phyloP scores from a whole-genome alignment of 495 filamentous ascomycete species.

The Talaromyces liani region DNA sequence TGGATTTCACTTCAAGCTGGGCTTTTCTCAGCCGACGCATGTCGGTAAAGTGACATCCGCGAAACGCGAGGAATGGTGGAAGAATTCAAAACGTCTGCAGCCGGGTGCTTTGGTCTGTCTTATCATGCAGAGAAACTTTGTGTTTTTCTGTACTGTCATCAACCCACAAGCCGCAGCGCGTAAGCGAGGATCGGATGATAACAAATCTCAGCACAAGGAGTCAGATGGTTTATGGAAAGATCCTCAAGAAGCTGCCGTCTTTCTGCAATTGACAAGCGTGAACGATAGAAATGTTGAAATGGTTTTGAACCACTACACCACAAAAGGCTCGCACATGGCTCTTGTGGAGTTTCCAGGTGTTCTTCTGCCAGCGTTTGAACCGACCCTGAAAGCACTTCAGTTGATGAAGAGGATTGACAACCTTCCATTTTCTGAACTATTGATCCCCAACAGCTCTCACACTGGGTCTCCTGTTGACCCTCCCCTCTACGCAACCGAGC shows the following conservation, averaged over 20 bases:
- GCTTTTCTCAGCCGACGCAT: conserved; percentile 48
- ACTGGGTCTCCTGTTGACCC: conserved; percentile 18
- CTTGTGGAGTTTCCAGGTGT: conserved; percentile 68
- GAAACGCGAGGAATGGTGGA: conserved; percentile 54
- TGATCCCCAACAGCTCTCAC: conserved; percentile 32
- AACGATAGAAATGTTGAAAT: conserved; percentile 20
- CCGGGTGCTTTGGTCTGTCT: conserved; percentile 54
- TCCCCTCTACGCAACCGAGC: conserved; percentile 44
- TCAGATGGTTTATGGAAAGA: conserved; percentile 15
- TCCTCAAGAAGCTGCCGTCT: conserved; percentile 10
- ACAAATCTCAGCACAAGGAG: conserved; percentile 2
- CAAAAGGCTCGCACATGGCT: conserved; percentile 2
- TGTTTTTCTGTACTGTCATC: conserved; percentile 50
- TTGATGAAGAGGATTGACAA: conserved; percentile 39
- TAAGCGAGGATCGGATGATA: conserved; percentile 14
- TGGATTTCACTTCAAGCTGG: conserved; percentile 47
- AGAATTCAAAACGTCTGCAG: conserved; percentile 45
- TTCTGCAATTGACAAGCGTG: conserved; percentile 12
- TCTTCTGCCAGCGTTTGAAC: conserved; percentile 58
- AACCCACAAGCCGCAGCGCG: conserved; percentile 12
- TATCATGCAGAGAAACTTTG: conserved; percentile 32
- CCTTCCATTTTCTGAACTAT: conserved; percentile 53
- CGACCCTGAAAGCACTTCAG: conserved; percentile 59
- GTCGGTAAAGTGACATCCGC: conserved; percentile 18
- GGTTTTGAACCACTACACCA: conserved; percentile 17